phyloP scores from a whole-genome alignment of 2,329 filamentous ascomycete species.

The Neonectria coccinea region DNA sequence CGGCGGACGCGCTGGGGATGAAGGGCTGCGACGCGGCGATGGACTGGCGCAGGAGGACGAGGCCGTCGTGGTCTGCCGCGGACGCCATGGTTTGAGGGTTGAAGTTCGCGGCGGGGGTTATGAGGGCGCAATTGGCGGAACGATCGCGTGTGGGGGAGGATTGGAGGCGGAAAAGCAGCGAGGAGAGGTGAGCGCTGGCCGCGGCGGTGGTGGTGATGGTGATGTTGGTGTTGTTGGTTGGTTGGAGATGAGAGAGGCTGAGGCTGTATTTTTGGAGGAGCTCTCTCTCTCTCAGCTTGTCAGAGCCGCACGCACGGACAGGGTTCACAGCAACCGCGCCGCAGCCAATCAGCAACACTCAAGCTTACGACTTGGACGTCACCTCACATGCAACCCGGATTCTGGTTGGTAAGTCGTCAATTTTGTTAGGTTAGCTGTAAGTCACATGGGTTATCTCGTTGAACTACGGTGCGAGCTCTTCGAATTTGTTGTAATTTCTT shows the following conservation, averaged over 20 bases:
- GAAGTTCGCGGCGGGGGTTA: slow-evolving; percentile 20
- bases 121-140: slow-evolving; percentile 4
- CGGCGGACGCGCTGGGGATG: slow-evolving; percentile 77
- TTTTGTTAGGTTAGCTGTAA: background rate
- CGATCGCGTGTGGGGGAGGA: background rate
- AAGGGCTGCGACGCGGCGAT: slow-evolving; percentile 79
- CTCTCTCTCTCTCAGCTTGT: slow-evolving; percentile 35
- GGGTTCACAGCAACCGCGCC: background rate
- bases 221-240: slow-evolving; percentile 24
- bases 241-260: slow-evolving; percentile 44
- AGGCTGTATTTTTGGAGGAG: slow-evolving; percentile 40
- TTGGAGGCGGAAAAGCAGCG: background rate
- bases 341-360: slow-evolving; percentile 37
- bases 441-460: too few species aligned
- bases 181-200: background rate
- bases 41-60: slow-evolving; percentile 84
- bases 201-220: slow-evolving; percentile 16
- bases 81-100: slow-evolving; percentile 62
- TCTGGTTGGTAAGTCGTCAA: background rate
- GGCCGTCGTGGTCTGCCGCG: slow-evolving; percentile 75
- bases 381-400: background rate
- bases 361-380: background rate
- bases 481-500: background rate
- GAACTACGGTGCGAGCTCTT: too few species aligned
- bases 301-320: slow-evolving; percentile 16